Evolutionary conservation across 768 basidiomycete species (phyloP).

Genomic region (Fomitopsis serialis): DNA sequence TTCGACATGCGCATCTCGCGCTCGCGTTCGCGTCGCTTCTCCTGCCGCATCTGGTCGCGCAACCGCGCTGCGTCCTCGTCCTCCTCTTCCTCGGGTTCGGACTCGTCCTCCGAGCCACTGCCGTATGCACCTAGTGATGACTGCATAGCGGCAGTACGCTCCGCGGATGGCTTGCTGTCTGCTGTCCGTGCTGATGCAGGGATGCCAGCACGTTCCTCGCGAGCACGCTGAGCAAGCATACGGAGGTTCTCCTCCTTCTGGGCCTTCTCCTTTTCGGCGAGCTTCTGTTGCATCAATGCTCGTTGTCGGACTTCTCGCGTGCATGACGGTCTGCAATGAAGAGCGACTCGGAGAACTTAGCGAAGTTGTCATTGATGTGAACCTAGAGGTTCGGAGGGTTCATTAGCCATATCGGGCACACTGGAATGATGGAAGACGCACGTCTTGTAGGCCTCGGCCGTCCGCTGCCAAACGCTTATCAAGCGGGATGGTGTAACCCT

Average conservation of each 20-base stretch:
- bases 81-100: slow-evolving; percentile 49
- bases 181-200: slow-evolving; percentile 28
- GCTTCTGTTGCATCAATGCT: slow-evolving; percentile 94
- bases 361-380: slow-evolving; percentile 98
- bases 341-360: slow-evolving; percentile 95
- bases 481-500: slow-evolving; percentile 97
- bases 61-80: slow-evolving; percentile 84
- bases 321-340: slow-evolving; percentile 96
- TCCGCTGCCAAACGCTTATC: slow-evolving; percentile 98
- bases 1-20: slow-evolving; percentile 98
- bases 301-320: slow-evolving; percentile 95
- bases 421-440: slow-evolving; percentile 36
- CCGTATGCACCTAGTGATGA: slow-evolving; percentile 83
- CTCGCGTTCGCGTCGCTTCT: slow-evolving; percentile 92
- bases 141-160: slow-evolving; percentile 65
- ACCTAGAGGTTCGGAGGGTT: slow-evolving; percentile 44
- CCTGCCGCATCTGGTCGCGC: slow-evolving; percentile 85
- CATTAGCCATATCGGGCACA: not conserved
- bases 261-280: slow-evolving; percentile 98
- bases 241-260: slow-evolving; percentile 95
- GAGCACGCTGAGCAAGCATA: slow-evolving; percentile 88
- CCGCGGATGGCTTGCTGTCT: slow-evolving; percentile 53
- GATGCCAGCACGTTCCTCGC: slow-evolving; percentile 88
- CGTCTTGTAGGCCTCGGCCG: slow-evolving; percentile 97
- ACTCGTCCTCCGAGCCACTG: slow-evolving; percentile 65